A percentile compares a stretch with the other conserved stretches of the same genome.
These are phyloP conservation scores for Symbiotaphrina buchneri DNA, from an alignment of 495 filamentous ascomycete species.

Conservation along the genomic window DNA sequence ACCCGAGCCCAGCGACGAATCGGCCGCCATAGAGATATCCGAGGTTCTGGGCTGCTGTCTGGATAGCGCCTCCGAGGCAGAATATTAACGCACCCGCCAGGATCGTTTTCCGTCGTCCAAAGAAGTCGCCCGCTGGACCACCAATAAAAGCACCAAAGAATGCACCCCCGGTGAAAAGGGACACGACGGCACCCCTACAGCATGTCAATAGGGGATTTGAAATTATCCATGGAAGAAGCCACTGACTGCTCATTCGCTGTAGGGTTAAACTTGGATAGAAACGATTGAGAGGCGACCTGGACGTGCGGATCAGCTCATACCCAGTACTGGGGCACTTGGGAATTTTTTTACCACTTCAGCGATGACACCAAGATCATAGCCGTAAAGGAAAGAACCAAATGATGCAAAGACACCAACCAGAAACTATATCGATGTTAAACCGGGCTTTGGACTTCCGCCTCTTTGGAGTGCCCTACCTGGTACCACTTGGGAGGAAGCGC, in stretches of 20 bases:
- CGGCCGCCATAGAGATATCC: slow-evolving; percentile 16
- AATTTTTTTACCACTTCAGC: too few species aligned
- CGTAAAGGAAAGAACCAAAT: slow-evolving; percentile 15
- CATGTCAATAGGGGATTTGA: too few species aligned
- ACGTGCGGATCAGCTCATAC: too few species aligned
- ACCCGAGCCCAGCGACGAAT: slow-evolving; percentile 15
- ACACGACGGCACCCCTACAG: slow-evolving; percentile 15
- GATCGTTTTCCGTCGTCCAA: slow-evolving; percentile 15
- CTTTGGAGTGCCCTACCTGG: too few species aligned
- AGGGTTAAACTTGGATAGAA: neutral
- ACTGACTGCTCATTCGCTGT: too few species aligned
- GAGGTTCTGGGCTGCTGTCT: slow-evolving; percentile 15
- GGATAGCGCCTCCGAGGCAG: slow-evolving; percentile 16
- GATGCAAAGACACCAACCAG: slow-evolving; percentile 16
- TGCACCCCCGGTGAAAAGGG: slow-evolving; percentile 17
- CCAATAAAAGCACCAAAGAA: slow-evolving; percentile 9
- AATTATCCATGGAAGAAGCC: too few species aligned
- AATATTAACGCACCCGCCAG: slow-evolving; percentile 17
- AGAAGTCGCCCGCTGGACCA: slow-evolving; percentile 5
- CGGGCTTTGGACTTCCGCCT: too few species aligned
- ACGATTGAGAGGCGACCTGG: too few species aligned
- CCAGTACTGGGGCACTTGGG: too few species aligned
- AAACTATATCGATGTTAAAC: too few species aligned
- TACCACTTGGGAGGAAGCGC: neutral
- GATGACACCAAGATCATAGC: slow-evolving; percentile 19